phyloP scores from a whole-genome alignment of 106 monocot genomes.

The Amphibolis antarctica region DNA sequence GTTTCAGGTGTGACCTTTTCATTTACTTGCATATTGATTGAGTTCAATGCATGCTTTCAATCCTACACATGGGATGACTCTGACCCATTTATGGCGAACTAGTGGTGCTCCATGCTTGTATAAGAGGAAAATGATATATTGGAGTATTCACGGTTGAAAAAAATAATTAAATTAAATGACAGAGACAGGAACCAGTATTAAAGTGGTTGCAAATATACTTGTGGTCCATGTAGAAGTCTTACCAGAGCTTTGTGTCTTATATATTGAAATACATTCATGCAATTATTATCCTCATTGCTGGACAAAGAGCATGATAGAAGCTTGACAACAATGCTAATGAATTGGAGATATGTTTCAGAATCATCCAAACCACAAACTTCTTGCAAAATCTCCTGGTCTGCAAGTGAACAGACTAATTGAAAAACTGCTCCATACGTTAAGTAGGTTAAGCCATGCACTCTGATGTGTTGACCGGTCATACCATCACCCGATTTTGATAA shows the following conservation, averaged over 20 bases:
- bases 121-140: no score
- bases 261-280: constrained; percentile 5
- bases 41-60: no score
- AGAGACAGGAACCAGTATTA: background rate
- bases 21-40: no score
- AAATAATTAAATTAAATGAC: background rate
- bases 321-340: constrained; percentile 7
- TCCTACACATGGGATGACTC: no score
- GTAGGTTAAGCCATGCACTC: background rate
- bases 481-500: background rate
- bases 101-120: no score
- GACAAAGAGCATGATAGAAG: constrained; percentile 13
- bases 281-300: background rate
- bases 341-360: constrained; percentile 3
- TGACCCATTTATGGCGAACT: no score
- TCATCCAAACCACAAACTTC: constrained; percentile 4
- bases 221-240: constrained; percentile 1
- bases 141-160: background rate
- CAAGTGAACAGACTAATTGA: constrained; percentile 14
- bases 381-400: constrained; percentile 9
- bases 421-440: constrained; percentile 8
- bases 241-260: constrained; percentile 18
- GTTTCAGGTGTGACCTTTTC: no score
- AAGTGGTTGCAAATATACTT: background rate
- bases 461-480: background rate